Percentiles rank a stretch among this genome's conserved stretches.
Conservation (phyloP, 306 rosid species). For the Lathyrus sativus region DNA sequence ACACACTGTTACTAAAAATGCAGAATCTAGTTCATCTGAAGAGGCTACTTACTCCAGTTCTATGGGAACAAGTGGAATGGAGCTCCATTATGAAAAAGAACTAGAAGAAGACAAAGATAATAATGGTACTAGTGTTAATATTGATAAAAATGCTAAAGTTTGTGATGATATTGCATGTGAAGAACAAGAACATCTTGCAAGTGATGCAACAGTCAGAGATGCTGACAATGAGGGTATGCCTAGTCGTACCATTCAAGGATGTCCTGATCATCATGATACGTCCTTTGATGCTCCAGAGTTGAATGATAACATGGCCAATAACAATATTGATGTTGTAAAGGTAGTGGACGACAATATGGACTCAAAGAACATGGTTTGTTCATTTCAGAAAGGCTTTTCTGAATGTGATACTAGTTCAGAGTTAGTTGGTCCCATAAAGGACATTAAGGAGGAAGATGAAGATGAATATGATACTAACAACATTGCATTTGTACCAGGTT, state of each 20-base stretch:
- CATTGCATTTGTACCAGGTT: conserved; percentile 55
- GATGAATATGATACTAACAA: conserved; percentile 40
- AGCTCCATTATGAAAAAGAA: conserved; percentile 36
- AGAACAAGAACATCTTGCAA: conserved; percentile 45
- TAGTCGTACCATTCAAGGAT: conserved; percentile 32
- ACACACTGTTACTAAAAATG: conserved; percentile 9
- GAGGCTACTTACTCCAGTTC: conserved; percentile 23
- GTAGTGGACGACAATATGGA: conserved; percentile 24
- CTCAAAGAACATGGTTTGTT: conserved; percentile 26
- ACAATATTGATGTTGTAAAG: conserved; percentile 37
- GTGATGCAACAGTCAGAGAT: conserved; percentile 31
- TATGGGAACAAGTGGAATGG: conserved; percentile 33
- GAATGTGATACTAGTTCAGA: conserved; percentile 41
- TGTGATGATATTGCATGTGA: conserved; percentile 37
- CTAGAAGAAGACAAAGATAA: conserved; percentile 42
- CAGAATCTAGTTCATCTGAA: conserved; percentile 37
- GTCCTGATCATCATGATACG: conserved; percentile 38
- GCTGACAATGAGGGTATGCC: conserved; percentile 29
- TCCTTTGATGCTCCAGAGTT: conserved; percentile 40
- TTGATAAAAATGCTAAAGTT: conserved; percentile 39
- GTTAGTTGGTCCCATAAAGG: conserved; percentile 33
- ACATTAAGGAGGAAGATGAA: conserved; percentile 37
- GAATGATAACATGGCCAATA: conserved; percentile 37
- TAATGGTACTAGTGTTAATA: conserved; percentile 4
- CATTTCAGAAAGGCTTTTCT: conserved; percentile 38